Evolutionary conservation across 495 filamentous ascomycete species (phyloP), one percentile per base, ranked within the genome.

Genomic region (Pyrenula aspistea): DNA sequence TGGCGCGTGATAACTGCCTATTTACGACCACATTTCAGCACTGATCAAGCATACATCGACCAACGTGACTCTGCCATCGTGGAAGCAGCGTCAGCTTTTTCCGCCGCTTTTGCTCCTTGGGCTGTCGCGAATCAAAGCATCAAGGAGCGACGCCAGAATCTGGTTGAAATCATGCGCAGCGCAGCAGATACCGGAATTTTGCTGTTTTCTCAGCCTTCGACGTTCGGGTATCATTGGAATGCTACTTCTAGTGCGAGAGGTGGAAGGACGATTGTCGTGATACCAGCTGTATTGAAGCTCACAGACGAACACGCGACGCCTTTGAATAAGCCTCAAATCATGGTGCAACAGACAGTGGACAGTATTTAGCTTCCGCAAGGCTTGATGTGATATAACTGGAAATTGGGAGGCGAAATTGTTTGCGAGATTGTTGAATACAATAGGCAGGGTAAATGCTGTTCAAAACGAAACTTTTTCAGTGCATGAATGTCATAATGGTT

Each of bases 1-100:
- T 68, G 65, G 65, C 65, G 67, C 49, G 64, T 70, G 55, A 56
- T 67, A 24, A 62, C 61, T 10, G 58, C 62, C 0, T 23, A 63
- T 36, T 55, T 68, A 49, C 53, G 62, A 49, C 1, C n/a, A 36
- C 11, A 25, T 22, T 53, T 19, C 12, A 22, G 12, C 11, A 36
- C 25, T 54, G 49, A n/a, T 12, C 15, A 58, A 22, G 22, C 12
- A 2, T 20, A 55, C 22, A 25, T 23, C 2, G 10, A 49, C 3
- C 19, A 20, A 0, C 52, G 47, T 31, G 49, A 56, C n/a, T 2
- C 55, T 20, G 56, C 36, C 2, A 60, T 65, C 10, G 12, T 49
- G 1, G 11, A 19, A 0, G 31, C 67, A 2, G 61, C 60, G 1
- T 53, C 57, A 1, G 50, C 57, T 11, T 70, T 70, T 53, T 62